Evolutionary conservation across 2,329 filamentous ascomycete genomes (phyloP), one percentile per base, ranked within the genome.

Genomic region (Sclerotinia nivalis): DNA sequence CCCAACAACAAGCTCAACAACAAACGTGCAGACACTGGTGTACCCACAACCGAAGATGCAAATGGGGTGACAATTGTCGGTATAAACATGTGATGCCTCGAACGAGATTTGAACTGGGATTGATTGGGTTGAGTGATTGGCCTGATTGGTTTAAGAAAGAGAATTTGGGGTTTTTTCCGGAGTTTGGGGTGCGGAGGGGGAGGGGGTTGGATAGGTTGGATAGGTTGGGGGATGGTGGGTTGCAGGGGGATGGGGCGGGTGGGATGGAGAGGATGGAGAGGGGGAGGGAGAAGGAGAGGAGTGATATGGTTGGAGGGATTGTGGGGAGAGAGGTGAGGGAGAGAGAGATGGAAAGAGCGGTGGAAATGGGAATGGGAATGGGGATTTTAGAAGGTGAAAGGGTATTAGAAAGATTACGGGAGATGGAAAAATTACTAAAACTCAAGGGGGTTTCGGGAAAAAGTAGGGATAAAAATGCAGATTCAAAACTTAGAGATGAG

Each of bases 81-180:
- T 83, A 80, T 75, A 72, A 74, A 60, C 85, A 87, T 75, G 75
- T 74, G 70, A 85, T 87, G 84, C 85, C 85, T 4, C 74, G 74
- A 70, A 83, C 81, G 0, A 43, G 71, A 6, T 77, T 77, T 22
- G 83, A 80, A 1, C 80, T 86, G 9, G 74, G 73, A 12, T 78
- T 80, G 68, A 79, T 84, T 31, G 83, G 84, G 0, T 79, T 86
- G 13, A 64, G 52, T 12, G 77, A 79, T 70, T 78, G 80, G 64
- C 84, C 85, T 1, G 71, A 71, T 1, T 86, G 85, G 84, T 86
- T 74, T 50, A 69, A 73, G 20, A 62, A 56, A 20, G 40, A 71
- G 65, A 77, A 77, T 56, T 71, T 72, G 4, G 74, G 73, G 4
- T 76, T 68, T 34, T 68, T 68, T 60, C 68, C 59, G 18, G 49